These are phyloP conservation scores for Tylopilus rubrobrunneus DNA, from an alignment of 768 basidiomycete species.

Conservation along the genomic window DNA sequence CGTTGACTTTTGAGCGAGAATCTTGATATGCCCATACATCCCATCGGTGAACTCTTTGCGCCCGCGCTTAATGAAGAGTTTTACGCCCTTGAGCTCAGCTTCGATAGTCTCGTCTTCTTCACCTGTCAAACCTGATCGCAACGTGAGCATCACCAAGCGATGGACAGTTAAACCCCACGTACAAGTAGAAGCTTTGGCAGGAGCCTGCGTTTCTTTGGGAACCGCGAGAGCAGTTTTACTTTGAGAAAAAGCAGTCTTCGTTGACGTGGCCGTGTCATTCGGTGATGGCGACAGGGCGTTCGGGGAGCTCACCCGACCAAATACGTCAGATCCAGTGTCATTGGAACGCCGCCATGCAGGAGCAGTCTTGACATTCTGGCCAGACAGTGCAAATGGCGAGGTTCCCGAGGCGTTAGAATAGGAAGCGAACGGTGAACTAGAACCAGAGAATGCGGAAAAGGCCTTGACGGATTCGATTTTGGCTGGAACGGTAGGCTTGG, in stretches of 20 bases:
- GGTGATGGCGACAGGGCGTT: conserved; percentile 18
- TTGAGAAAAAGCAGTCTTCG: not conserved
- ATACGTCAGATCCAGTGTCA: conserved; percentile 6
- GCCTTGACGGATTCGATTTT: conserved; percentile 19
- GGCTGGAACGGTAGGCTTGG: conserved; percentile 5
- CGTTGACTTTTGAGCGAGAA: conserved; percentile 39
- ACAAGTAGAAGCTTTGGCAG: conserved; percentile 16
- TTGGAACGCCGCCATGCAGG: conserved; percentile 28
- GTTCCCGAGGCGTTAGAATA: conserved; percentile 23
- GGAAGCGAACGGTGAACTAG: conserved; percentile 34
- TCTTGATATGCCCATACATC: conserved; percentile 57
- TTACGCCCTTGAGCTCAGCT: conserved; percentile 57
- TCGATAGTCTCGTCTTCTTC: conserved; percentile 61
- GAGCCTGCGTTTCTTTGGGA: not conserved
- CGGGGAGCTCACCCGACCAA: conserved; percentile 1
- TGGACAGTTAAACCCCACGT: conserved; percentile 1
- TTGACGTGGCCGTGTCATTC: conserved; percentile 12
- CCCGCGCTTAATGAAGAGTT: conserved; percentile 43
- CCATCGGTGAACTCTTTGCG: conserved; percentile 54
- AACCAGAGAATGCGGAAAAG: conserved; percentile 39
- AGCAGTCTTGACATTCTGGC: conserved; percentile 11
- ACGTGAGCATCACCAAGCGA: not conserved
- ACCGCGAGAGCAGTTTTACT: not conserved
- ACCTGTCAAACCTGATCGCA: conserved; percentile 42
- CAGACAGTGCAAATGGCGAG: conserved; percentile 23